Evolutionary conservation across 2,329 filamentous ascomycete species (phyloP), one percentile per base, ranked within the genome.

Genomic region (Parastagonospora nodorum): DNA sequence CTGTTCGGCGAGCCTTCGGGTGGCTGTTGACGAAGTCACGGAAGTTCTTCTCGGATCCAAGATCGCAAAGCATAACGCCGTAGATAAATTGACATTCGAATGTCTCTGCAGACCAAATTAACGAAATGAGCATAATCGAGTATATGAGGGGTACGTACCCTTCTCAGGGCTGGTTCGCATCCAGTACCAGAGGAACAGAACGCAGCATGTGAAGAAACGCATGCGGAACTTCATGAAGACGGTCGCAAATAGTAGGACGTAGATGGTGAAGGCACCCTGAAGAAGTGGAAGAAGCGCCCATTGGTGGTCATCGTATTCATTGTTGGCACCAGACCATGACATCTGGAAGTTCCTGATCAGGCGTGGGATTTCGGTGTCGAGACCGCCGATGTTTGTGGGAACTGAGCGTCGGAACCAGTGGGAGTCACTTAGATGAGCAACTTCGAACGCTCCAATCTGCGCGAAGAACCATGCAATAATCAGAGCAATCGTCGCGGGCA

Each of bases 271-370:
- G 0, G 79, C 78, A 9, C 78, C 78, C 49, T 78, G 68, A 5
- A 82, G 64, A 41, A 82, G 66, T 10, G 78, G 79, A 27, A 80
- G 66, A 60, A 82, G 74, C 2, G 80, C 79, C 81, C 81, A 83
- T 59, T 83, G 81, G 52, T 83, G 80, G 48, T 81, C 75, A 59
- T 83, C 81, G 47, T 80, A 82, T 8, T 76, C 71, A 67, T 80
- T 81, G 59, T 77, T 77, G 1, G 75, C 76, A 45, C 74, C 78
- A 10, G 79, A 80, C 81, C 81, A 83, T 9, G 76, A 77, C 8
- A 68, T 73, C 19, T 80, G 68, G 55, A 80, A 78, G 53, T 77
- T 77, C 50, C 64, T 61, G 46, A 79, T 75, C 31, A 83, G 63
- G 14, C 77, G 69, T 28, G 68, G 55, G 6, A 82, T 57, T 55